Conservation (phyloP, 768 basidiomycete genomes). For the Leccinum uliginosum region DNA sequence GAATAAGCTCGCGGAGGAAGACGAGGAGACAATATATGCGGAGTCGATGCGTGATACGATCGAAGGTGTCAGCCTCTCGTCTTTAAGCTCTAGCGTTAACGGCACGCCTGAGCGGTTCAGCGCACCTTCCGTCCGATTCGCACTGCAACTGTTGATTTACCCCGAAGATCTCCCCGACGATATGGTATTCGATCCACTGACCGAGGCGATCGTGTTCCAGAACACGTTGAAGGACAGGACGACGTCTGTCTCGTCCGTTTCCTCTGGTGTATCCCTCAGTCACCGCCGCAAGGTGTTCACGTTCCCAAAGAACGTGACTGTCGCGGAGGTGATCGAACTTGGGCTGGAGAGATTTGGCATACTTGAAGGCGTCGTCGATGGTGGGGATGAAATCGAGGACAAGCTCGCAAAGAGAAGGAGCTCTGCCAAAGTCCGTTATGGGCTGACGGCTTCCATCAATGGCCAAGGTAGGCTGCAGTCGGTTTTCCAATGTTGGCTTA, state of each 20-base stretch:
- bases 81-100: constrained; percentile 31
- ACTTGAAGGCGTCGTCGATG: constrained; percentile 91
- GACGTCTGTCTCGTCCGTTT: constrained; percentile 37
- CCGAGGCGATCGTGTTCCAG: constrained; percentile 92
- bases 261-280: constrained; percentile 53
- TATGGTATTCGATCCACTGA: constrained; percentile 89
- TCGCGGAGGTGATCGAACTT: constrained; percentile 93
- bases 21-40: constrained; percentile 36
- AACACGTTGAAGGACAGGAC: constrained; percentile 56
- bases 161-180: constrained; percentile 91
- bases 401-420: constrained; percentile 81
- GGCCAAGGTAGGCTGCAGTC: constrained; percentile 54
- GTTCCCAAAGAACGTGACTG: constrained; percentile 92
- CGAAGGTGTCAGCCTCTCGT: constrained; percentile 16
- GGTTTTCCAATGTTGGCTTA: background rate
- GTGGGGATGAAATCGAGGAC: constrained; percentile 97
- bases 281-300: constrained; percentile 80
- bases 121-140: constrained; percentile 81
- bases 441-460: constrained; percentile 53
- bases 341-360: constrained; percentile 94
- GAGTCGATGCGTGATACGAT: constrained; percentile 34
- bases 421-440: constrained; percentile 74
- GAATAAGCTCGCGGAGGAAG: constrained; percentile 42
- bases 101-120: constrained; percentile 71
- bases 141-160: constrained; percentile 82